Evolutionary conservation across 2,329 filamentous ascomycete species (phyloP), one percentile per base, ranked within the genome.

Genomic region (Talaromyces islandicus): DNA sequence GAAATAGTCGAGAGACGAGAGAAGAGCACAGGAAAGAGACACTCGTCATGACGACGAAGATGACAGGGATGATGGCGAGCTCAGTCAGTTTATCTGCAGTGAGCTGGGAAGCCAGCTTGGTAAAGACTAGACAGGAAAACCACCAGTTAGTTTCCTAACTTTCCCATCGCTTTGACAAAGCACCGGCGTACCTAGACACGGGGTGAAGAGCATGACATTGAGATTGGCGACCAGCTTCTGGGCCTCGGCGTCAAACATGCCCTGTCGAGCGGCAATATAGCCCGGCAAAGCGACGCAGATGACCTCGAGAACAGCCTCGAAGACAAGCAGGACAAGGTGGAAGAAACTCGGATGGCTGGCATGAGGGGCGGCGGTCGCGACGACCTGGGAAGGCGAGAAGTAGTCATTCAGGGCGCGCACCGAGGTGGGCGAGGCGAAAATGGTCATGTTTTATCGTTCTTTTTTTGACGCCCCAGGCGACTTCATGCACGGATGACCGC

Each of bases 151-250:
- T n/a, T n/a, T n/a, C n/a, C 7, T 17, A 7, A 9, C 14, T 6
- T 17, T 53, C 27, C 32, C n/a, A 17, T 24, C 3, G 32, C 14
- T 6, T 14, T 35, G 32, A 35, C 53, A 19, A 19, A 17, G 25
- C 12, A 43, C 9, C 53, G 9, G 48, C 88, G 63, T 86, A 95
- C 91, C 95, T 64, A 99, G 86, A 74, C 94, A 97, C 65, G 94
- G 94, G 30, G 94, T 99, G 76, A 99, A 99, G 48, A 99, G 83
- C 79, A 90, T 90, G 61, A 97, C 92, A 74, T 99, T 99, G 67
- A 99, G 82, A 71, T 99, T 97, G 58, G 94, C 93, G 56, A 97
- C 82, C 71, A 99, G 95, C 76, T 97, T 97, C 75, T 99, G 94
- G 73, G 92, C 90, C 56, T 96, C 92, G 64, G 91, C 91, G 76